Base-by-base conservation (phyloP, 306 rosid species). In the Abrus pulchellus region DNA sequence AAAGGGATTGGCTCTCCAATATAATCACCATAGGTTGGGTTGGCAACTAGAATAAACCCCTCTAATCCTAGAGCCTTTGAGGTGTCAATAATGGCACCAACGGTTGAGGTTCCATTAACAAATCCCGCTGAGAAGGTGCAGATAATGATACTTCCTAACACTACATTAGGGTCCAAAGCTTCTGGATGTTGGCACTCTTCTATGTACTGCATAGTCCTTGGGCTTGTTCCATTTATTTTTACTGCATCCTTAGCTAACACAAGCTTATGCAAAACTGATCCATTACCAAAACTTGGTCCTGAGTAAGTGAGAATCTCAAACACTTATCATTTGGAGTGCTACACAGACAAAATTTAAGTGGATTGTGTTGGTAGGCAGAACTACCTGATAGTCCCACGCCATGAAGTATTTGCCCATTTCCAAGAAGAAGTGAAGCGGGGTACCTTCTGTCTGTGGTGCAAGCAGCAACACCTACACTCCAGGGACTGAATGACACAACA, bases 171-270 rank as follows among this genome's bases (percentile, higher is more conserved):
- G 48, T 95, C 93, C 10, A 95, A 83, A 68, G 87, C 96, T 74
- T 93, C 91, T 47, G 93, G 90, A 81, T 83, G 79, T 81, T 95
- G 99, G 33, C 99, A 95, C 85, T 95, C 99, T 79, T 93, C 96
- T 36, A 72, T 52, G 72, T 91, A 85, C 6, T 87, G 84, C 0
- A 83, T 60, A 14, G 89, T 86, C 44, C 34, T 64, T 34, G 89
- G 90, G 41, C 85, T 83, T 73, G 88, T 65, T 57, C 93, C 94
- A 62, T 88, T 79, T 65, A 5, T 38, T 83, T 78, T 91, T 11
- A 76, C 32, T 36, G 94, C 97, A 85, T 93, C 99, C 87, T 85
- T 93, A 30, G 97, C 98, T 61, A 86, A 77, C 62, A 91, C 90
- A 4, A 95, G 84, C 85, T 83, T 89, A 61, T 87, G 86, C 70